Evolutionary conservation across 768 basidiomycete genomes (phyloP), one percentile per base, ranked within the genome.

Genomic region (Boletus rex-veris): DNA sequence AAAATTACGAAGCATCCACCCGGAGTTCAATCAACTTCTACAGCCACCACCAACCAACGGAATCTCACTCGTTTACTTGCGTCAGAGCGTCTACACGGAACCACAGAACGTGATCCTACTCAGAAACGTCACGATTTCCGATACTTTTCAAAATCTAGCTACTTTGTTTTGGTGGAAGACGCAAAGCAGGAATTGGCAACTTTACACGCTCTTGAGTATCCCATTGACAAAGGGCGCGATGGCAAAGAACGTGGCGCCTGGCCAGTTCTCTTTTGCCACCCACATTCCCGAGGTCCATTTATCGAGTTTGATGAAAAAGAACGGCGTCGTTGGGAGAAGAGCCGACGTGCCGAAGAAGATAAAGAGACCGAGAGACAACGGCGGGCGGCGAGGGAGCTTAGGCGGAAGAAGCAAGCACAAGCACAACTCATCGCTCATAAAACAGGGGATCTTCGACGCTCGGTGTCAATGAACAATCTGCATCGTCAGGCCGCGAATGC

Each of bases 111-210:
- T 43, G 97, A 99, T 72, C 87, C 92, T 1, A 85, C 82, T 18
- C 90, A 94, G 57, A 90, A 83, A 57, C 84, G 94, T 46, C 86
- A 88, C 58, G 93, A 95, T 69, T 92, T 84, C 65, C 82, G 80
- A 52, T 99, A 98, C 69, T 98, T 98, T 70, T 72, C 81, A 16
- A 82, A 84, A 39, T 77, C 78, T 39, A 82, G 80, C 48, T 85
- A 80, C 65, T 98, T 92, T 67, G 79, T 98, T 42, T 79, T 98
- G 41, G 81, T 98, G n/a, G 95, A 98, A 68, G 96, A 98, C 64
- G 80, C 92, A 52, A 81, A 80, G 5, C 83, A 86, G 50, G 86
- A 92, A 60, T 76, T 94, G 38, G 86, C 92, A 14, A 91, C 97
- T 2, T 81, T 98, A 58, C 84, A 88, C 48, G 80, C 82, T 16